Evolutionary conservation across 73 alveolate genomes (phyloP), one percentile per base, ranked within the genome.

Genomic region (Paramecium primaurelia): DNA sequence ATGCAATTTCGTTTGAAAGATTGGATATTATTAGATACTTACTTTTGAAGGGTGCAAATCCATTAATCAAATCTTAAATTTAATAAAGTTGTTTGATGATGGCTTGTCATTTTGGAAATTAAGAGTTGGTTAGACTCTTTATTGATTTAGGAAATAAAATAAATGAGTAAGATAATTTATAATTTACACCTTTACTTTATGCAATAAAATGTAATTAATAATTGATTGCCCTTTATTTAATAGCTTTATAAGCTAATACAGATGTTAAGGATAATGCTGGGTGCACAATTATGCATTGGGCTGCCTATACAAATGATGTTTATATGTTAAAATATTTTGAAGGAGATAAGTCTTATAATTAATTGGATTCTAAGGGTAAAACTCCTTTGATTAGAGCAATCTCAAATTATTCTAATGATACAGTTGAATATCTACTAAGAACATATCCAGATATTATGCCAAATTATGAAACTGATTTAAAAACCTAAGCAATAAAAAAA

Each of bases 241-340:
- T 71, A 4, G 36, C 49, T 71, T 12, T 26, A 71, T 34, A 42
- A 30, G 86, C 86, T 12, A 4, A 26, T 18, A 32, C 58, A 10
- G 58, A 71, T 71, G 32, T 71, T 7, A 34, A 30, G 7, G 86
- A 71, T 71, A 34, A 20, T 32, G 6, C 36, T 18, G 86, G 86
- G 1, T 71, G 86, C 34, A 28, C 86, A 2, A 28, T 71, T 20
- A 32, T 71, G 59, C 86, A 71, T 71, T 71, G 86, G 86, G 86
- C 86, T 26, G 86, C 86, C 14, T 71, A 71, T 71, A 71, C 36
- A 32, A 75, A 75, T 75, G 88, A 75, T 75, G 64, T 75, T 7
- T 20, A 68, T 25, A 4, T 68, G 12, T 6, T 68, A 6, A 68
- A 68, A 26, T 68, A 54, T 54, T 54, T 54, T n/a, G 32, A 54